These are phyloP conservation scores for Phytophthora capsici DNA, from an alignment of 352 stramenopile genomes.

Conservation along the genomic window DNA sequence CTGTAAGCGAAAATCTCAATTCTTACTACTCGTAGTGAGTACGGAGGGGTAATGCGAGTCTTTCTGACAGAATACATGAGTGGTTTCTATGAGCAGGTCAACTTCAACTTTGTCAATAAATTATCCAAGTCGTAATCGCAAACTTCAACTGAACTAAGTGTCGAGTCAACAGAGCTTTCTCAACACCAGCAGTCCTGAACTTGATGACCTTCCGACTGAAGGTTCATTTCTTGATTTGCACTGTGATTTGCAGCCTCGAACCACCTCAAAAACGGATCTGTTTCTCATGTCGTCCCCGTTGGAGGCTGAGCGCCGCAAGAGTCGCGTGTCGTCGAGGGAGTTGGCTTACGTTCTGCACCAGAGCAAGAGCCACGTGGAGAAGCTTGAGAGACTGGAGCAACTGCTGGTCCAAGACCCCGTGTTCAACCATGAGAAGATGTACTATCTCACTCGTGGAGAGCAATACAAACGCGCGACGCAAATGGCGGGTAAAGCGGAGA, in stretches of 20 bases:
- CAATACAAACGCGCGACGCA: conserved; percentile 62
- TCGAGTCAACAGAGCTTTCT: conserved; percentile 28
- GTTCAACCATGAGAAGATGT: conserved; percentile 54
- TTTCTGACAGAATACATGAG: too few relatives aligned
- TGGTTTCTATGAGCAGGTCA: too few relatives aligned
- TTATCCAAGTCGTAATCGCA: conserved; percentile 14
- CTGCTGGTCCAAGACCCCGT: conserved; percentile 47
- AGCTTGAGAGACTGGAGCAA: conserved; percentile 59
- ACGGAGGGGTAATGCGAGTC: too few relatives aligned
- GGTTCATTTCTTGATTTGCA: conserved; percentile 29
- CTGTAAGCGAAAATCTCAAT: too few relatives aligned
- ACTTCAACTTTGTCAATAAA: conserved; percentile 23
- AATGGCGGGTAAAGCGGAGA: conserved; percentile 60
- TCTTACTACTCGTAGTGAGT: too few relatives aligned
- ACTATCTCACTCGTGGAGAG: conserved; percentile 68
- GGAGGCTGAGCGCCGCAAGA: conserved; percentile 53
- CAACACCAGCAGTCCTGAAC: not conserved
- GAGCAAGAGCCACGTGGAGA: conserved; percentile 59
- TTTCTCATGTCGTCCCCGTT: conserved; percentile 24
- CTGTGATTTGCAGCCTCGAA: conserved; percentile 4
- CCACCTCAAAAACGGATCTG: too few relatives aligned
- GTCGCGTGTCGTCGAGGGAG: conserved; percentile 52
- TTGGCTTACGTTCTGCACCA: conserved; percentile 69
- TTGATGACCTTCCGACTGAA: not conserved
- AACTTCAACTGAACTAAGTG: conserved; percentile 25